Evolutionary conservation across 2,329 filamentous ascomycete species (phyloP), one percentile per base, ranked within the genome.

Genomic region (Alternaria burnsii): DNA sequence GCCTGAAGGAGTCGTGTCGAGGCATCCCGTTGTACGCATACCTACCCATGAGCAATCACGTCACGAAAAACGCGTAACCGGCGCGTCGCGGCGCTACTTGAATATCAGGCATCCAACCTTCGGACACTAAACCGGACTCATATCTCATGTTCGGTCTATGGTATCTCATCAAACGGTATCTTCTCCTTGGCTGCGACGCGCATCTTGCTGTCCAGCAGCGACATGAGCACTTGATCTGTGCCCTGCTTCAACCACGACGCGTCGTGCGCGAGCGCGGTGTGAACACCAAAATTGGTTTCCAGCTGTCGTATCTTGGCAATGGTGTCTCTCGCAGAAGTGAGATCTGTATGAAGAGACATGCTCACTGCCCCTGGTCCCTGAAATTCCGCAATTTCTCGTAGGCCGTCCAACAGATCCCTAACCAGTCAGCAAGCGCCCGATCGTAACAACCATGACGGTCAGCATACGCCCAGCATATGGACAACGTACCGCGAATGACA

Each of bases 251-350:
- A 34, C 73, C 73, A 77, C 7, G 57, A 55, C 1, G 70, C 69
- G 52, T 77, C 74, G 41, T 77, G 74, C 5, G 73, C 72, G 4
- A 77, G 65, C 5, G 74, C 73, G 4, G 73, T 70, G 32, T 74
- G 72, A 41, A 70, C 68, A 7, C 68, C 68, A 46, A 59, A 62
- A 0, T 71, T 56, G 11, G 50, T 71, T 47, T 77, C 73, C 20
- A 77, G 47, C 5, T 56, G 51, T 34, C 66, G 52, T 18, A 77
- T 70, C 46, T 65, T 74, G 1, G 59, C 54, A 16, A 77, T 75
- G 0, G 73, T 77, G 6, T 63, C 64, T 55, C 63, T 66, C 5
- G 74, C 74, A 11, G 72, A 67, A 1, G 41, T 6, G 5, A 76
- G 55, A 32, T 77, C 73, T 3, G 60, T 55, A 52, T 77, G 74